These are phyloP conservation scores for Irpex lacteus DNA, from an alignment of 1,284 basidiomycete genomes.

Conservation along the genomic window DNA sequence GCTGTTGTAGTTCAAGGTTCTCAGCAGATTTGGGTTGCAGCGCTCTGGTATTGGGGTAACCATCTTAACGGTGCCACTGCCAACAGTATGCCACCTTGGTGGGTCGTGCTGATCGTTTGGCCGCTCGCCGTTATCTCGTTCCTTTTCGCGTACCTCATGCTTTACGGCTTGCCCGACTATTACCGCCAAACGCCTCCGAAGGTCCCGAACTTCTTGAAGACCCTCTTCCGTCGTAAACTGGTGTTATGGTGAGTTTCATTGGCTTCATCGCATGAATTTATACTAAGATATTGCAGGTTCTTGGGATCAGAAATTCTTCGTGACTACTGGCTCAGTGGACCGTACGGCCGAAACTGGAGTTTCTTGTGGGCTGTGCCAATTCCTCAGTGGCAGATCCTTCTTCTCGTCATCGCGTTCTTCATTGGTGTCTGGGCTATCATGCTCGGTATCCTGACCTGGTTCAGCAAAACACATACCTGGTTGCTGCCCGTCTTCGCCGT, in stretches of 20 bases:
- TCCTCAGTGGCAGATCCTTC: slow-evolving; percentile 77
- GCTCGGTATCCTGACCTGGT: slow-evolving; percentile 74
- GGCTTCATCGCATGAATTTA: neutral
- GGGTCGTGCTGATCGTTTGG: slow-evolving; percentile 83
- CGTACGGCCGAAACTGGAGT: slow-evolving; percentile 89
- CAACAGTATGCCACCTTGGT: slow-evolving; percentile 67
- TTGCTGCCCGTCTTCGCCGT: slow-evolving; percentile 90
- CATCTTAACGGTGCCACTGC: slow-evolving; percentile 58
- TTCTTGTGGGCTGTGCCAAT: slow-evolving; percentile 89
- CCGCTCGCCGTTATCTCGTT: slow-evolving; percentile 75
- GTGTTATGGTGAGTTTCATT: slow-evolving; percentile 64
- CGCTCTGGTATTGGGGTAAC: slow-evolving; percentile 93
- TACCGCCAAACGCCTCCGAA: slow-evolving; percentile 89
- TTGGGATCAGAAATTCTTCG: slow-evolving; percentile 84
- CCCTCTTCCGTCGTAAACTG: slow-evolving; percentile 84
- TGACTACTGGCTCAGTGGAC: slow-evolving; percentile 91
- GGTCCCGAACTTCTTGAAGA: slow-evolving; percentile 87
- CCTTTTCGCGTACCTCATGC: slow-evolving; percentile 78
- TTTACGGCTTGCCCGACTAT: slow-evolving; percentile 84
- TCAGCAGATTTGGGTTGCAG: slow-evolving; percentile 91
- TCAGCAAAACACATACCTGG: slow-evolving; percentile 94
- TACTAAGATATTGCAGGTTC: slow-evolving; percentile 40
- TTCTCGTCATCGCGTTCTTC: slow-evolving; percentile 84
- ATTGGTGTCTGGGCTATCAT: slow-evolving; percentile 79
- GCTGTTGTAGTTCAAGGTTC: slow-evolving; percentile 91